Evolutionary conservation across 2,329 filamentous ascomycete species (phyloP).

Genomic region (Pseudogymnoascus sp.): DNA sequence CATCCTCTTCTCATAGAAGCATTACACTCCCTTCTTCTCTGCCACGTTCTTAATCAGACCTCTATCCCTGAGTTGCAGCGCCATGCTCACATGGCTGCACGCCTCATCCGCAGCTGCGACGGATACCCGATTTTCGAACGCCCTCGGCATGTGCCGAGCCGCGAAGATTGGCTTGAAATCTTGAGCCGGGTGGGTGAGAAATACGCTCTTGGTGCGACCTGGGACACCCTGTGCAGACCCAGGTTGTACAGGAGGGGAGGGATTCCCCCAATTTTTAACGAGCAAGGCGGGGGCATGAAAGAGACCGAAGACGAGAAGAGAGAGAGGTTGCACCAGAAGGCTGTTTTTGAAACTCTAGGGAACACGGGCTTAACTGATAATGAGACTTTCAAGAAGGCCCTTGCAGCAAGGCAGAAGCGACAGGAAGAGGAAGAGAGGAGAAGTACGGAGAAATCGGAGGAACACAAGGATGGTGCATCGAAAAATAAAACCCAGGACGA

Average conservation of each 20-base stretch:
- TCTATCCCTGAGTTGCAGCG: slow-evolving; percentile 68
- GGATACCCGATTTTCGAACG: slow-evolving; percentile 75
- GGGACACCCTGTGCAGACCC: slow-evolving; percentile 63
- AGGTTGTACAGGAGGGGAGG: neutral
- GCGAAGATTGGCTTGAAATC: slow-evolving; percentile 74
- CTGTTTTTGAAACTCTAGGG: slow-evolving; percentile 57
- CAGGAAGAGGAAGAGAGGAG: slow-evolving; percentile 45
- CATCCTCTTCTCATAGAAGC: slow-evolving; percentile 74
- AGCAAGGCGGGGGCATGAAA: slow-evolving; percentile 35
- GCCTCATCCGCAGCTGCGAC: slow-evolving; percentile 63
- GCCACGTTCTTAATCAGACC: slow-evolving; percentile 72
- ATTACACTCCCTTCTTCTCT: slow-evolving; percentile 68
- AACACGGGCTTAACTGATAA: slow-evolving; percentile 63
- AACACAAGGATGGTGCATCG: slow-evolving; percentile 46
- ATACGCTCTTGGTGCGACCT: slow-evolving; percentile 55
- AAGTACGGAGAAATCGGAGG: slow-evolving; percentile 26
- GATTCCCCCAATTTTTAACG: slow-evolving; percentile 32
- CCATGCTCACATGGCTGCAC: slow-evolving; percentile 74
- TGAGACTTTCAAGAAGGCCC: slow-evolving; percentile 53
- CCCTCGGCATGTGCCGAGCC: slow-evolving; percentile 55
- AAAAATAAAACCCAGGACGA: slow-evolving; percentile 31
- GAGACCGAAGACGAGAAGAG: slow-evolving; percentile 46
- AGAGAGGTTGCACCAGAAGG: slow-evolving; percentile 54
- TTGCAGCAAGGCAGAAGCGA: slow-evolving; percentile 50
- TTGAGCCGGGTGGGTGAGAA: slow-evolving; percentile 60